A percentile compares a stretch with the other conserved stretches of the same genome.
Conservation (phyloP, 108 stramenopile species). For the Stephanodiscus triporus region DNA sequence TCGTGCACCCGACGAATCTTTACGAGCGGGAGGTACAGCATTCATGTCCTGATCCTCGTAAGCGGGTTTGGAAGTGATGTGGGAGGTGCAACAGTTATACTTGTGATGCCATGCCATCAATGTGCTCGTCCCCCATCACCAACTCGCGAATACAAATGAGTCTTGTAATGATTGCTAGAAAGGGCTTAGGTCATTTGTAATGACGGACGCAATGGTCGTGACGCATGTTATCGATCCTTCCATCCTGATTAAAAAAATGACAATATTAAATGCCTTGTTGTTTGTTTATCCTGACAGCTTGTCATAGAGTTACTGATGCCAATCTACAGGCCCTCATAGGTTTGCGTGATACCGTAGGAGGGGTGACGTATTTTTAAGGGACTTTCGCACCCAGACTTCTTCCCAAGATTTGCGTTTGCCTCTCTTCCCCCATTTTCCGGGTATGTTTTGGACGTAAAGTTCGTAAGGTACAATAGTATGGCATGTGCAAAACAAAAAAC, state of each 20-base stretch:
- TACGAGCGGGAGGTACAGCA: constrained; percentile 78
- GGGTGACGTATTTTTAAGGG: no score
- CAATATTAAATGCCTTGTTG: background rate
- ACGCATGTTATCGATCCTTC: constrained; percentile 15
- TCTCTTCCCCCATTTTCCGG: no score
- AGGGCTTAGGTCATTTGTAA: constrained; percentile 29
- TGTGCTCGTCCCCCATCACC: background rate
- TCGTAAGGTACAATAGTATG: no score
- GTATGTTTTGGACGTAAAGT: no score
- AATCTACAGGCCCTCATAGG: no score
- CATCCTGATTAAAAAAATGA: constrained; percentile 40
- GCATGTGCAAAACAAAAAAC: no score
- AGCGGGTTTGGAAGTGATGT: constrained; percentile 44
- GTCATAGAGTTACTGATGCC: no score
- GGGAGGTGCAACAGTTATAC: background rate
- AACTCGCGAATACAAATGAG: constrained; percentile 42
- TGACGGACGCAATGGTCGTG: constrained; percentile 32
- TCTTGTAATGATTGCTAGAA: background rate
- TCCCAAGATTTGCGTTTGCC: no score
- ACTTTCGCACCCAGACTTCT: no score
- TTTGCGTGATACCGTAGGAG: no score
- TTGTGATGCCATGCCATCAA: background rate
- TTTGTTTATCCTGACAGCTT: background rate
- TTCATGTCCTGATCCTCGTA: constrained; percentile 89
- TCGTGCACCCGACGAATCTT: constrained; percentile 67